Base-by-base conservation (phyloP, 371 early-diverging fungal species). In the Amoeboaphelidium protococcarum region DNA sequence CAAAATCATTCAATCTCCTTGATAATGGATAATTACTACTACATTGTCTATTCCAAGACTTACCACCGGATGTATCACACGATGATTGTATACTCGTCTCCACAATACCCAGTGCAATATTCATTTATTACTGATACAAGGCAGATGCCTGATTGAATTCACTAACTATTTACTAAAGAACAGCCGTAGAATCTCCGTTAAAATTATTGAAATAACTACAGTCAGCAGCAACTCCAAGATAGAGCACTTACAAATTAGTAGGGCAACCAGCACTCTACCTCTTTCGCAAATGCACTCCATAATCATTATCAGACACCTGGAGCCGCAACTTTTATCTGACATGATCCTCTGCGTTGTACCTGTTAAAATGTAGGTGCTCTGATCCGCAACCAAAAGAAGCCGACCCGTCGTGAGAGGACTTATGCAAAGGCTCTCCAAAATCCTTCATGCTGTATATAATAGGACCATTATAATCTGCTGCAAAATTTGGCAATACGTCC, bases 111-210 rank as follows among this genome's bases (percentile, higher is more conserved):
- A 91, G 63, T 1, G 69, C 68, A 10, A 94, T 67, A 54, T 90
- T 88, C 57, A 91, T 86, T n/a, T 80, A 77, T 2, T 71, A 61
- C 61, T 89, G 84, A 57, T 87, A 94, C 6, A 85, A 65, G 2
- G 69, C 74, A 22, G 82, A 80, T 2, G 62, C 69, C 10, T 41
- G 4, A 48, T 58, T 58, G 50, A 54, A 58, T 44, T 67, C 54
- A 13, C 16, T 19, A 40, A 68, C 47, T 23, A 68, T 59, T 31
- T 60, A 50, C 25, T 45, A n/a, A 6, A 60, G 47, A n/a, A n/a
- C n/a, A n/a, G 62, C 61, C 1, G 13, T 41, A 23, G 52, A 31
- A n/a, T 54, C 50, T 24, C 60, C 51, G 27, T 59, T 58, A 45
- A 57, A 47, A 16, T 46, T 21, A 3, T 20, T 3, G 21, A 48